These are phyloP conservation scores for Debaryomycetaceae sp. DNA, from an alignment of 1,139 yeast genomes.

Conservation along the genomic window DNA sequence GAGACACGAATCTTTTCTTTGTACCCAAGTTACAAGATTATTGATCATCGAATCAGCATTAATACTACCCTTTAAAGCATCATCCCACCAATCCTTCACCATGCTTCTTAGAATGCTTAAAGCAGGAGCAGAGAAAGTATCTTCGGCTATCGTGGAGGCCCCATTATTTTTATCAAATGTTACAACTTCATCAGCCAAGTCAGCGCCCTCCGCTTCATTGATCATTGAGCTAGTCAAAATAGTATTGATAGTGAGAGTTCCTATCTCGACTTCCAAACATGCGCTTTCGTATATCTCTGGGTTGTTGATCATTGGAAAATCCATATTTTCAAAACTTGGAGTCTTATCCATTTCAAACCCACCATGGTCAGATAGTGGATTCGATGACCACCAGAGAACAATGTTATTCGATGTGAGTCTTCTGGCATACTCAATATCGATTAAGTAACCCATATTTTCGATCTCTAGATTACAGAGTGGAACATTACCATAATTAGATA, in stretches of 20 bases:
- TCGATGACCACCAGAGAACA: slow-evolving; percentile 91
- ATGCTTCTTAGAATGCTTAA: slow-evolving; percentile 64
- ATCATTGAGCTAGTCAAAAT: slow-evolving; percentile 79
- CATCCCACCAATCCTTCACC: slow-evolving; percentile 94
- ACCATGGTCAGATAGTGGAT: slow-evolving; percentile 81
- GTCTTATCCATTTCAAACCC: slow-evolving; percentile 68
- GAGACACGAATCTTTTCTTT: slow-evolving; percentile 64
- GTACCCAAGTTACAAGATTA: slow-evolving; percentile 84
- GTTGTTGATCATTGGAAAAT: slow-evolving; percentile 69
- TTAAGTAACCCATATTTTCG: slow-evolving; percentile 72
- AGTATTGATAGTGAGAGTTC: slow-evolving; percentile 80
- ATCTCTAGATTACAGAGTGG: slow-evolving; percentile 83
- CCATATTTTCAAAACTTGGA: slow-evolving; percentile 55
- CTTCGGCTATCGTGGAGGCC: slow-evolving; percentile 60
- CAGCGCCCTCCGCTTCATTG: slow-evolving; percentile 89
- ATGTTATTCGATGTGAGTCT: slow-evolving; percentile 60
- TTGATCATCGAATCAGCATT: slow-evolving; percentile 87
- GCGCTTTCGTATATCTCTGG: slow-evolving; percentile 79
- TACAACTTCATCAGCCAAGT: slow-evolving; percentile 57
- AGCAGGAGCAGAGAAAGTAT: slow-evolving; percentile 78
- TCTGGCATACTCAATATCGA: slow-evolving; percentile 86
- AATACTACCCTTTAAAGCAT: slow-evolving; percentile 63
- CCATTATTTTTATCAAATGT: slow-evolving; percentile 41
- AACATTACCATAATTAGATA: slow-evolving; percentile 71
- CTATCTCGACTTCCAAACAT: slow-evolving; percentile 75